These are phyloP conservation scores for Globisporangium abappressorium DNA, from an alignment of 352 stramenopile species.

Conservation along the genomic window DNA sequence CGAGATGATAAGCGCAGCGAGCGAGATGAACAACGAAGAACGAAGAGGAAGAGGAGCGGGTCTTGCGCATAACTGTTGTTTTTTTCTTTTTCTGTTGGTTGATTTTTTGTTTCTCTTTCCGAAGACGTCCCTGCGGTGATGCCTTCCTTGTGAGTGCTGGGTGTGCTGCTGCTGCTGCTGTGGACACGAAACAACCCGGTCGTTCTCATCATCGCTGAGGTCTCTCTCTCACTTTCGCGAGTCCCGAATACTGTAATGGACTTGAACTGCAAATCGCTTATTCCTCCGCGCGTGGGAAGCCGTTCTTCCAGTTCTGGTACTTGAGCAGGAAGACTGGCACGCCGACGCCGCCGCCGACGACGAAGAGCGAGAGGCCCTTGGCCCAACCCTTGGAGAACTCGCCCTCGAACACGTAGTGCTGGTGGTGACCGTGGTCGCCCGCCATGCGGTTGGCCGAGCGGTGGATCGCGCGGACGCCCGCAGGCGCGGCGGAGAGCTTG, in stretches of 20 bases:
- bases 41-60: neutral
- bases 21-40: neutral
- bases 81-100: slow-evolving; percentile 9
- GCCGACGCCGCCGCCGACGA: slow-evolving; percentile 60
- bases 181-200: neutral
- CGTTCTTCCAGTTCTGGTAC: slow-evolving; percentile 91
- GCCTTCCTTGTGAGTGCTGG: neutral
- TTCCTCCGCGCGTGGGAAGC: slow-evolving; percentile 69
- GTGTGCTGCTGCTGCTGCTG: slow-evolving; percentile 5
- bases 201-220: neutral
- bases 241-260: slow-evolving; percentile 12
- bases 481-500: slow-evolving; percentile 44
- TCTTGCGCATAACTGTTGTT: slow-evolving; percentile 7
- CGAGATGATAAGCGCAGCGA: neutral
- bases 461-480: slow-evolving; percentile 65
- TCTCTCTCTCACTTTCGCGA: neutral
- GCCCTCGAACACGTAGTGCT: slow-evolving; percentile 83
- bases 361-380: slow-evolving; percentile 49
- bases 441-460: slow-evolving; percentile 74
- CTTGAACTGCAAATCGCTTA: slow-evolving; percentile 29
- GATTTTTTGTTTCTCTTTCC: neutral
- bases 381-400: slow-evolving; percentile 78
- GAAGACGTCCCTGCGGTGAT: slow-evolving; percentile 1
- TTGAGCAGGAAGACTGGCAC: slow-evolving; percentile 64
- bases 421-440: slow-evolving; percentile 74